phyloP scores from a whole-genome alignment of 1,284 basidiomycete species.

The Anthracocystis setariae region DNA sequence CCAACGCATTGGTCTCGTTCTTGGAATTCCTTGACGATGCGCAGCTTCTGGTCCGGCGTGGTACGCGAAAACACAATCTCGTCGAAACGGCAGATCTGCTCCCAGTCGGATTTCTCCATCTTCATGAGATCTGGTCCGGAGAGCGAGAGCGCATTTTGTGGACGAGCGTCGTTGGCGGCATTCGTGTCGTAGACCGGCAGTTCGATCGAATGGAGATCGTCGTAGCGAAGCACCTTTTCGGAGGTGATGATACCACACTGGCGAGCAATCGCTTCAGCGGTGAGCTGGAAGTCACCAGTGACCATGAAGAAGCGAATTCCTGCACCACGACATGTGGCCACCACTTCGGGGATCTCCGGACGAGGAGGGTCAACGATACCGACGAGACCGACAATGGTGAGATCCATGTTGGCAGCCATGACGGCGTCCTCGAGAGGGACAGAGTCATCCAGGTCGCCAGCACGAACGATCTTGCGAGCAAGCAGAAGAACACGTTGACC shows the following conservation, averaged over 20 bases:
- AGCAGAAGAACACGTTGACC: slow-evolving; percentile 75
- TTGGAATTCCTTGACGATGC: slow-evolving; percentile 76
- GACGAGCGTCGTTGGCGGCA: slow-evolving; percentile 46
- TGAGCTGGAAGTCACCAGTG: slow-evolving; percentile 74
- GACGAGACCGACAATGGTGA: slow-evolving; percentile 75
- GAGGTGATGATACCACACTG: slow-evolving; percentile 74
- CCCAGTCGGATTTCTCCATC: slow-evolving; percentile 68
- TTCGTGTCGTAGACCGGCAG: slow-evolving; percentile 25
- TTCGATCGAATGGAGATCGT: slow-evolving; percentile 58
- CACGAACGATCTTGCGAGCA: slow-evolving; percentile 53
- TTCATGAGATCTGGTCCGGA: slow-evolving; percentile 28
- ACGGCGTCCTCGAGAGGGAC: slow-evolving; percentile 67
- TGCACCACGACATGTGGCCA: slow-evolving; percentile 72
- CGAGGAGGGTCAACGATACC: slow-evolving; percentile 76
- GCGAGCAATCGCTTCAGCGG: slow-evolving; percentile 74
- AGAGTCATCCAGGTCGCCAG: slow-evolving; percentile 64
- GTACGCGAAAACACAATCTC: slow-evolving; percentile 80
- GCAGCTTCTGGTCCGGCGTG: slow-evolving; percentile 76
- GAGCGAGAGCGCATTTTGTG: slow-evolving; percentile 29
- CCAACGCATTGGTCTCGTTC: slow-evolving; percentile 72
- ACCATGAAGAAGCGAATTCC: slow-evolving; percentile 78
- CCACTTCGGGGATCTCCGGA: slow-evolving; percentile 73
- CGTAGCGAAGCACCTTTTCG: slow-evolving; percentile 66
- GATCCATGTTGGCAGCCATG: slow-evolving; percentile 65
- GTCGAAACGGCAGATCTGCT: slow-evolving; percentile 72